Percentiles rank a stretch among this genome's conserved stretches.
These are phyloP conservation scores for Lactifluus hygrophoroides DNA, from an alignment of 768 basidiomycete species.

Conservation along the genomic window DNA sequence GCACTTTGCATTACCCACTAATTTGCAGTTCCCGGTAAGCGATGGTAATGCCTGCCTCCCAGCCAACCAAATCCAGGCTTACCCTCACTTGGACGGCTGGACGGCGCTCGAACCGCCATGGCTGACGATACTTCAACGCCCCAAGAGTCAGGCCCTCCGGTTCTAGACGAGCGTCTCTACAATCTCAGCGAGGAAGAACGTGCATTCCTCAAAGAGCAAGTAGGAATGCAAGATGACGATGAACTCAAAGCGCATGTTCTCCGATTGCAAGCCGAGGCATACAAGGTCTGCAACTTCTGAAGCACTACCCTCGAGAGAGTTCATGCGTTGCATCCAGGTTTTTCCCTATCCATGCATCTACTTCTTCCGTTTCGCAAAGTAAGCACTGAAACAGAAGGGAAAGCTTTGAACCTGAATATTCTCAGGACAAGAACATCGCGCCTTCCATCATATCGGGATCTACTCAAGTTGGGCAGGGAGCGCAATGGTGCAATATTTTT, in stretches of 20 bases:
- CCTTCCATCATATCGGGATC: neutral
- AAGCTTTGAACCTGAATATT: neutral
- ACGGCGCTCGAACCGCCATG: too few relatives aligned
- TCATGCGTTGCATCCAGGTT: neutral
- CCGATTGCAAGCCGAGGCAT: conserved; percentile 26
- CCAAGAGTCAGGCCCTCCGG: neutral
- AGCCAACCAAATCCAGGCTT: too few relatives aligned
- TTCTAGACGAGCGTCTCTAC: neutral
- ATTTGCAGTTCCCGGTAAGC: too few relatives aligned
- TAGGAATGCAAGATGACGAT: conserved; percentile 27
- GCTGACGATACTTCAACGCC: neutral
- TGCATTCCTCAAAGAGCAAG: conserved; percentile 21
- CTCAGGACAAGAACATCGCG: neutral
- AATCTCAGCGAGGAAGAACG: too few relatives aligned
- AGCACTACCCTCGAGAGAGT: neutral
- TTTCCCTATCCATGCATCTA: conserved; percentile 7
- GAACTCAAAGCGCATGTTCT: too few relatives aligned
- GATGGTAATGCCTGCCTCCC: too few relatives aligned
- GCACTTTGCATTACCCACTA: too few relatives aligned
- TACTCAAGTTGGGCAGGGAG: too few relatives aligned
- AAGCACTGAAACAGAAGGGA: neutral
- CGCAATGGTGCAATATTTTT: conserved; percentile 33
- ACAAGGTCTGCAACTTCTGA: conserved; percentile 19
- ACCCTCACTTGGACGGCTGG: too few relatives aligned
- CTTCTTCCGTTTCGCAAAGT: neutral